A percentile compares a stretch with the other conserved stretches of the same genome.
Conservation (phyloP, 2,329 filamentous ascomycete species). For the Cladosporium sp. region DNA sequence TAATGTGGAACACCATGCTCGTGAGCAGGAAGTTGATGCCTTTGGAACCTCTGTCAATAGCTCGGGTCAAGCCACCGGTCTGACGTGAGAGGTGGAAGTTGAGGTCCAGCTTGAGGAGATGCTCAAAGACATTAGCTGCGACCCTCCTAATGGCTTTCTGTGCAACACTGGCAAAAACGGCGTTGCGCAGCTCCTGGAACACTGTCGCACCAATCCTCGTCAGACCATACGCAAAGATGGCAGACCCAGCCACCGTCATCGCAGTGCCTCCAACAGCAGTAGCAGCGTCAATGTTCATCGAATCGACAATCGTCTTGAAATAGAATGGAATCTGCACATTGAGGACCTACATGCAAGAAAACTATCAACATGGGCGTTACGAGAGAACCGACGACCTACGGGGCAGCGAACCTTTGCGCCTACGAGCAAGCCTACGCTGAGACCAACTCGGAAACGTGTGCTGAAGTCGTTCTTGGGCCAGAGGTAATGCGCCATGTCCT, state of each 20-base stretch:
- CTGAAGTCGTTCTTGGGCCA: constrained; percentile 88
- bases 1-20: constrained; percentile 97
- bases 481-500: constrained; percentile 92
- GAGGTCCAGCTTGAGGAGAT: constrained; percentile 82
- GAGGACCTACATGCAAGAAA: constrained; percentile 55
- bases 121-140: constrained; percentile 87
- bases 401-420: constrained; percentile 71
- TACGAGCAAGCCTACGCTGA: constrained; percentile 80
- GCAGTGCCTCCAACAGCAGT: constrained; percentile 77
- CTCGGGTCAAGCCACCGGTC: constrained; percentile 88
- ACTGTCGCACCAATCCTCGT: constrained; percentile 85
- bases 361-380: constrained; percentile 35
- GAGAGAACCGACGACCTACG: background rate
- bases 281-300: constrained; percentile 95
- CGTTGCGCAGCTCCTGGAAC: constrained; percentile 92
- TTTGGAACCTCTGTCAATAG: constrained; percentile 95
- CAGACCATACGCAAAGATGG: constrained; percentile 87
- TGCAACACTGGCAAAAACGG: constrained; percentile 93
- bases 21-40: constrained; percentile 96
- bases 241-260: constrained; percentile 81
- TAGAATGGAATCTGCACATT: constrained; percentile 99
- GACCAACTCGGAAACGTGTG: constrained; percentile 79
- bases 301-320: constrained; percentile 96
- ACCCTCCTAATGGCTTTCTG: constrained; percentile 94
- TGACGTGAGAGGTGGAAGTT: constrained; percentile 93